Base-by-base conservation (phyloP, 768 basidiomycete genomes). In the Coprinellus micaceus region DNA sequence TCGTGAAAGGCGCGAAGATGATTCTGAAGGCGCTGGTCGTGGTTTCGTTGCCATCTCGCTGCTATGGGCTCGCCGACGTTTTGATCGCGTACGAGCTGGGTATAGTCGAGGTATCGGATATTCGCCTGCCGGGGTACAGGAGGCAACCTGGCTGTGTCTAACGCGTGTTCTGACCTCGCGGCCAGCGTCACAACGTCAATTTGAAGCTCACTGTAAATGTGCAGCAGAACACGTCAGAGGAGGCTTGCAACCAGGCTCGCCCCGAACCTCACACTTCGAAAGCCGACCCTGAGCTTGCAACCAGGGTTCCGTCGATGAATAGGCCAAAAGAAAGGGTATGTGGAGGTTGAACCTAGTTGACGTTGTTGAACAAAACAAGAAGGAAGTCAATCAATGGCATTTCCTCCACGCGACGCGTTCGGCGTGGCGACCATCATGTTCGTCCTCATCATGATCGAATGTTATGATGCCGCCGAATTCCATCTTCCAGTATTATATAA, bases 1-100 rank as follows among this genome's bases (percentile, higher is more conserved):
- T 11, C 80, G 73, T 45, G 82, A 71, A 21, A 83, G 66, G 39
- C 82, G 83, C 53, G 79, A 74, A 37, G 83, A 82, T 15, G 81
- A 66, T 59, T 84, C 83, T 43, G 84, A 85, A 13, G 80, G 80
- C 1, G 69, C 60, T 39, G 65, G 68, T 62, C 66, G 52, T 13
- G 63, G 33, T 50, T 61, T 66, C 24, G 67, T 54, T 19, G 68
- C 59, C 70, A 71, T 71, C 25, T 24, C 24, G 21, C 24, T 24
- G 21, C 17, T 26, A 21, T 13, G 6, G 47, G 28, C 12, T n/a
- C 25, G 25, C 6, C 25, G 47, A 48, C 25, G 17, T 45, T 15
- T 45, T 45, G 10, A 19, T 12, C 21, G 22, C 44, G n/a, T 45
- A 12, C 44, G 13, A 45, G 6, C 24, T 45, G 25, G 44, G 25